Conservation (phyloP, 352 stramenopile species). For the Phytophthora pini region DNA sequence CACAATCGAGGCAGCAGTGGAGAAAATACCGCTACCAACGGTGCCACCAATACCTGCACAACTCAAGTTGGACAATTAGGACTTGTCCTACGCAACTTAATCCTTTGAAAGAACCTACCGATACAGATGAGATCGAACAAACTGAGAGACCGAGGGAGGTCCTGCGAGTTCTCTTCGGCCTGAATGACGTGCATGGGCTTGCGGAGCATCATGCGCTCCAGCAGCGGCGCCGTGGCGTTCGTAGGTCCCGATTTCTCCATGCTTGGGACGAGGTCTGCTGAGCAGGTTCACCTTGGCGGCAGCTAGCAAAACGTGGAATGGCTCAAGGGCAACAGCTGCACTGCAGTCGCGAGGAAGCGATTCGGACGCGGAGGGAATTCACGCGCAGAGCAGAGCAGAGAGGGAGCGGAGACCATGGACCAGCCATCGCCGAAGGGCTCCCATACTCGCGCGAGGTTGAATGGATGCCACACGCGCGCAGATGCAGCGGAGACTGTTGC, state of each 20-base stretch:
- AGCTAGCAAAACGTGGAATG: slow-evolving; percentile 37
- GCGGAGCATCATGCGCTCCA: slow-evolving; percentile 45
- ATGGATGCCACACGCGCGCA: slow-evolving; percentile 19
- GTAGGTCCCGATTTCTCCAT: slow-evolving; percentile 26
- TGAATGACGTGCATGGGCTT: slow-evolving; percentile 62
- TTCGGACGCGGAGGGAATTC: slow-evolving; percentile 21
- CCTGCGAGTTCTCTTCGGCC: slow-evolving; percentile 51
- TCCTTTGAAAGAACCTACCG: slow-evolving; percentile 32
- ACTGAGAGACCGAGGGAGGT: slow-evolving; percentile 52
- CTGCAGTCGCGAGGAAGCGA: slow-evolving; percentile 2
- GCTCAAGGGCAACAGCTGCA: slow-evolving; percentile 1
- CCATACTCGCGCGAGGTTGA: slow-evolving; percentile 18
- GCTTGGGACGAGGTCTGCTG: slow-evolving; percentile 8
- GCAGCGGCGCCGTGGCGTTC: slow-evolving; percentile 20
- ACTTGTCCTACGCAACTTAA: background rate
- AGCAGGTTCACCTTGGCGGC: slow-evolving; percentile 9
- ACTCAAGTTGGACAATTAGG: background rate
- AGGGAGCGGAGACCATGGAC: slow-evolving; percentile 26
- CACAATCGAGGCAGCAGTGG: slow-evolving; percentile 70
- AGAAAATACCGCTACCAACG: slow-evolving; percentile 60
- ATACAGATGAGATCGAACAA: slow-evolving; percentile 86
- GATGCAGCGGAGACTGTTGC: slow-evolving; percentile 16
- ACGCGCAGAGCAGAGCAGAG: slow-evolving; percentile 5
- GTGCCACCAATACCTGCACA: slow-evolving; percentile 81
- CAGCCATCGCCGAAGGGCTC: slow-evolving; percentile 21